Percentiles rank a stretch among this genome's conserved stretches.
phyloP scores from a whole-genome alignment of 805 yeast genomes.

The Pichia nakasei region DNA sequence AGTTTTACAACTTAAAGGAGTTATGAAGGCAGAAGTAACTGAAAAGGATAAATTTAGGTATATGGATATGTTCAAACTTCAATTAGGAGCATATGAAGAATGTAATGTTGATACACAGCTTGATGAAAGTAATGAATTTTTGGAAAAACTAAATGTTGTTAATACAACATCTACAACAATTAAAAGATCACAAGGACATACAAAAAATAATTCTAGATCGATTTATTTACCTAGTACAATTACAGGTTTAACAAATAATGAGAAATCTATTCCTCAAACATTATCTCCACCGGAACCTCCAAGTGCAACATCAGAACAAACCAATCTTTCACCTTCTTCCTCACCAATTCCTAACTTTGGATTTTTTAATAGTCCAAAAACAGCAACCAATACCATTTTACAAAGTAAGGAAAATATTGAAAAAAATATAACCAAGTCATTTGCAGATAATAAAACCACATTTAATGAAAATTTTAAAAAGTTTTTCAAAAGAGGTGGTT shows the following conservation, averaged over 20 bases:
- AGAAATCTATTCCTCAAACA: conserved; percentile 6
- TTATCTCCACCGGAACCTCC: conserved; percentile 13
- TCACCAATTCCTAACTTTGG: conserved; percentile 9
- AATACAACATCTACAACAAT: background rate
- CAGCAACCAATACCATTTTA: conserved; percentile 24
- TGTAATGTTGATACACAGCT: conserved; percentile 16
- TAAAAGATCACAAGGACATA: conserved; percentile 4
- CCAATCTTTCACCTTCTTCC: background rate
- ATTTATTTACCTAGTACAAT: conserved; percentile 11
- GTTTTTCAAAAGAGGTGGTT: conserved; percentile 34
- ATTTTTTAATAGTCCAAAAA: conserved; percentile 17
- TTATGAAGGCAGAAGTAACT: conserved; percentile 20
- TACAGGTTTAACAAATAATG: background rate
- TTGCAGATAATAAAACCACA: conserved; percentile 48
- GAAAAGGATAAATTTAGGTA: conserved; percentile 31
- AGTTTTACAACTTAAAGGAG: conserved; percentile 54
- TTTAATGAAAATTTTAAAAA: conserved; percentile 67
- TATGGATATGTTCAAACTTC: conserved; percentile 32
- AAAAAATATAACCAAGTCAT: conserved; percentile 37
- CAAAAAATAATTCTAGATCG: conserved; percentile 9
- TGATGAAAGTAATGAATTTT: conserved; percentile 21
- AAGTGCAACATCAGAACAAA: conserved; percentile 1
- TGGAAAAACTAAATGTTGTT: conserved; percentile 18
- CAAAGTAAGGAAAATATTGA: conserved; percentile 35
- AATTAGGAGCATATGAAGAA: conserved; percentile 28